Conservation (phyloP, 371 early-diverging fungal species). For the Mortierella sp. region DNA sequence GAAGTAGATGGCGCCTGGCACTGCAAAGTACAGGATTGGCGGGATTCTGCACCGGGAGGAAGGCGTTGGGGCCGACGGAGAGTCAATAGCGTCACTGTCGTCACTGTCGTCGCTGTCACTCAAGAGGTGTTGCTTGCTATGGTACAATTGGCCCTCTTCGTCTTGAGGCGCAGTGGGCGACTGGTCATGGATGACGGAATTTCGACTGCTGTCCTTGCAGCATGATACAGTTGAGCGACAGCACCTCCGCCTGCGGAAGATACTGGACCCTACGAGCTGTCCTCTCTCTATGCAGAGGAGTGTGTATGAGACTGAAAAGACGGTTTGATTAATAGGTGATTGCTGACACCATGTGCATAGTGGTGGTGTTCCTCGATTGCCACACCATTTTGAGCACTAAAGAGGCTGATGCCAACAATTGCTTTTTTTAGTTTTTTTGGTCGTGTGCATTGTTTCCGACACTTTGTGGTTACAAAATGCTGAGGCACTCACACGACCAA, state of each 20-base stretch:
- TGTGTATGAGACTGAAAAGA: slow-evolving; percentile 44
- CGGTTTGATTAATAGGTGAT: too few relatives aligned
- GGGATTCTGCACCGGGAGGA: slow-evolving; percentile 20
- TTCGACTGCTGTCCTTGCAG: slow-evolving; percentile 6
- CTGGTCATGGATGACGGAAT: slow-evolving; percentile 4
- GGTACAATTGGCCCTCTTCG: slow-evolving; percentile 17
- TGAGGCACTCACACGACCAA: too few relatives aligned
- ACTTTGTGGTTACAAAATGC: too few relatives aligned
- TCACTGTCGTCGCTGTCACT: slow-evolving; percentile 5
- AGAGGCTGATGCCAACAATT: neutral
- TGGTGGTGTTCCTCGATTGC: too few relatives aligned
- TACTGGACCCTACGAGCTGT: slow-evolving; percentile 16
- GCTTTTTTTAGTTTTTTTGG: neutral
- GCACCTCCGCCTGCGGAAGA: slow-evolving; percentile 18
- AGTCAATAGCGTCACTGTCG: too few relatives aligned
- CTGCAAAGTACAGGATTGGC: slow-evolving; percentile 46
- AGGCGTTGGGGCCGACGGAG: neutral
- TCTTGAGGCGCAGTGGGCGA: slow-evolving; percentile 15
- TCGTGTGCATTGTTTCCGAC: neutral
- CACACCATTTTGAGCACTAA: too few relatives aligned
- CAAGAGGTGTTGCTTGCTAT: slow-evolving; percentile 20
- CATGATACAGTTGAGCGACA: slow-evolving; percentile 5
- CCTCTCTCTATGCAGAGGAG: slow-evolving; percentile 37
- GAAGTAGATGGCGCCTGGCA: slow-evolving; percentile 54
- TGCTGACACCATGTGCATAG: too few relatives aligned